A percentile compares a stretch with the other conserved stretches of the same genome.
Conservation (phyloP, 352 stramenopile species). For the Globisporangium alternatum region DNA sequence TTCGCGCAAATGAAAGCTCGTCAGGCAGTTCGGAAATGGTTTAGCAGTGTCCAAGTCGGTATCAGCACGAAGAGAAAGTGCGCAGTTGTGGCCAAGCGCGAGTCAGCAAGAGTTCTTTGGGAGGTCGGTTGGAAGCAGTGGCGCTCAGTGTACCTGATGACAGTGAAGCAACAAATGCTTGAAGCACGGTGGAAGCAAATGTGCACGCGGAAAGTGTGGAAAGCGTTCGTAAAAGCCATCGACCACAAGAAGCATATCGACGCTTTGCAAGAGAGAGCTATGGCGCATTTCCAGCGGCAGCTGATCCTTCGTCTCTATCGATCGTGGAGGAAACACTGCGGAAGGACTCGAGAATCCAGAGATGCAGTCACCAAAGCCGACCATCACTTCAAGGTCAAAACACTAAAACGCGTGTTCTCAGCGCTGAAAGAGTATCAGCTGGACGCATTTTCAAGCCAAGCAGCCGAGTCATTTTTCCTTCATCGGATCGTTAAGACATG, state of each 20-base stretch:
- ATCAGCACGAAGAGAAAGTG: not conserved
- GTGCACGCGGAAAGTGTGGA: not conserved
- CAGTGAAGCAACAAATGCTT: not conserved
- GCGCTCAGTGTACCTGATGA: not conserved
- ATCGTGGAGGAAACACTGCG: not conserved
- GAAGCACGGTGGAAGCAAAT: not conserved
- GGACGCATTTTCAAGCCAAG: not conserved
- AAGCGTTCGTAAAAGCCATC: not conserved
- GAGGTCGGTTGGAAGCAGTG: constrained; percentile 7
- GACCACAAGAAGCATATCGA: not conserved
- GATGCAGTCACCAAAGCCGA: not conserved
- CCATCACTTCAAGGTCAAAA: not conserved
- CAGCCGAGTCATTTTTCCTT: not conserved
- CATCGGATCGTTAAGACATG: not conserved
- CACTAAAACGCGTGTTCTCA: not conserved
- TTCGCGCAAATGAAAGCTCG: not conserved
- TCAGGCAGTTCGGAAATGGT: constrained; percentile 7
- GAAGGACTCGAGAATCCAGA: not conserved
- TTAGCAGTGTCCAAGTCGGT: not conserved
- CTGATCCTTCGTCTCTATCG: not conserved
- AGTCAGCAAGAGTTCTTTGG: not conserved
- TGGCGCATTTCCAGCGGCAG: not conserved
- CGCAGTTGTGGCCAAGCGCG: not conserved
- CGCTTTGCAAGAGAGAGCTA: not conserved
- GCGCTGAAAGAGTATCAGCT: constrained; percentile 2